Base-by-base conservation (phyloP, 2,329 filamentous ascomycete genomes). In the Bipolaris bicolor region DNA sequence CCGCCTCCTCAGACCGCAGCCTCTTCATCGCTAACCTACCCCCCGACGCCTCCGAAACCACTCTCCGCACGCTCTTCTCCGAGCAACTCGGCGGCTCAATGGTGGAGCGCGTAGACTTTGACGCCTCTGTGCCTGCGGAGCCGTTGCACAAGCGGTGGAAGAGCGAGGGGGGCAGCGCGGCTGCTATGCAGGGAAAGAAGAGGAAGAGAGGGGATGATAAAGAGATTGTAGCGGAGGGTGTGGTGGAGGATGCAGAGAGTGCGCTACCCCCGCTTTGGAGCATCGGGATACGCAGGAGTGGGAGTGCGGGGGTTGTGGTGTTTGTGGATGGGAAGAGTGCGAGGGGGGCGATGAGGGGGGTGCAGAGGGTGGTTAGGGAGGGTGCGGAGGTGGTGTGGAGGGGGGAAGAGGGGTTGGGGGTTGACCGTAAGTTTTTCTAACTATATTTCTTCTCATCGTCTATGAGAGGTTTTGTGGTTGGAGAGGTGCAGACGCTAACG, bases 11-110 rank as follows among this genome's bases (percentile, higher is more conserved):
- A 7, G 82, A 84, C 52, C 88, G 93, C 66, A 92, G 90, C 60
- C 83, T 99, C 16, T 99, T 97, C 77, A 74, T 96, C n/a, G 90
- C 93, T 62, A 98, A 99, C 70, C 80, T 96, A 0, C 95, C 95
- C 6, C 82, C 89, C 61, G 93, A 97, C 72, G 88, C 91, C 57
- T 96, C 91, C 4, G 88, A 91, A 55, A 76, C 82, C 1, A 90
- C 93, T 68, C 83, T 98, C 40, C 88, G 91, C 43, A 82, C 87
- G 40, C 79, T 98, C 0, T 96, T 98, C 66, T 80, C 86, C 0
- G 81, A 84, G 0, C 84, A 96, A 15, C 83, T 97, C 0, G 90
- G 91, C 7, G 87, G 89, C 0, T 90, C 90, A 2, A 84, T 90
- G 45, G 90, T 98, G 46, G 91, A 96, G 75, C 82, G 80, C 50